Evolutionary conservation across 2,329 filamentous ascomycete species (phyloP), one percentile per base, ranked within the genome.

Genomic region (Cercospora canescens): DNA sequence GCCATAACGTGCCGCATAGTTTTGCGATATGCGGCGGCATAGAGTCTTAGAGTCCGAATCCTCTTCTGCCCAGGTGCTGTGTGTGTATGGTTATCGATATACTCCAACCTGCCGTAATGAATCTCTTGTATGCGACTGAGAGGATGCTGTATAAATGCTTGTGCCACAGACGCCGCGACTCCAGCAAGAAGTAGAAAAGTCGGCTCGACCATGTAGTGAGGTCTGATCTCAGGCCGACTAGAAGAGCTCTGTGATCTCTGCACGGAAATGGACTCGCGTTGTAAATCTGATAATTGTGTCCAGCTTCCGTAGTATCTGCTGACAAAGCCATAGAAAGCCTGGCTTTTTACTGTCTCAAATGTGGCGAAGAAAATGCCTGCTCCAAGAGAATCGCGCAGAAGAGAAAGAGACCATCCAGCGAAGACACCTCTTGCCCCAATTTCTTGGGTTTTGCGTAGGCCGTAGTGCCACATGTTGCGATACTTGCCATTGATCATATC

Each of bases 281-380:
- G 76, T 16, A 59, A 63, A 54, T 81, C 72, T 4, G 75, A 76
- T 4, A 78, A 69, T 12, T 75, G 72, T 28, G 70, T 72, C 65
- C 72, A 77, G 7, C 70, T 67, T 7, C 88, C 87, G 70, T 93
- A 93, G 75, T 89, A 91, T 81, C 86, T 88, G 14, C 85, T 86
- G 34, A 93, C 86, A 73, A 91, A 93, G 52, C 81, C 81, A 77
- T 92, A 92, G 78, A 91, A 89, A 12, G 84, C 84, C 75, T 93
- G 91, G 11, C 88, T 89, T 76, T 93, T 93, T 73, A 93, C 81
- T 56, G 88, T 91, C 78, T 94, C 91, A 69, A 94, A 93, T 0
- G 86, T 87, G 71, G 86, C 87, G 78, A 94, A 94, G 83, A 92
- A 92, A 18, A 91, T 78, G 37, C 88, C 90, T 61, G 86, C 87